These are phyloP conservation scores for Phytophthora palmivora DNA, from an alignment of 352 stramenopile species.

Conservation along the genomic window DNA sequence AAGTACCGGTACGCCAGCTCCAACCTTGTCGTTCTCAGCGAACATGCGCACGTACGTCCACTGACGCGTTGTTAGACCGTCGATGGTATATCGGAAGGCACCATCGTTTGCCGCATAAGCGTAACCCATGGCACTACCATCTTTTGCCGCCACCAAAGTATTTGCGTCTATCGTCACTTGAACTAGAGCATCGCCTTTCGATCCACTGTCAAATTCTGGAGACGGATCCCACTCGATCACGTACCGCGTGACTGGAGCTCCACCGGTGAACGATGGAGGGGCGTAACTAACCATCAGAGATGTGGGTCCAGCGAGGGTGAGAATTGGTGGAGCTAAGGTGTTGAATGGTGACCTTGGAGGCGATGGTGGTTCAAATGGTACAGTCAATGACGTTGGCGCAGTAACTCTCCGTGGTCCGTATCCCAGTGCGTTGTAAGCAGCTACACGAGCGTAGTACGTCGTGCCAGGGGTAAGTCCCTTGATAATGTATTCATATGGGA, in stretches of 20 bases:
- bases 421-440: slow-evolving; percentile 69
- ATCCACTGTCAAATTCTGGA: slow-evolving; percentile 76
- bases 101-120: slow-evolving; percentile 33
- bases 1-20: slow-evolving; percentile 44
- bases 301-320: slow-evolving; percentile 73
- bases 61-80: slow-evolving; percentile 48
- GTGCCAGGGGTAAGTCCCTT: slow-evolving; percentile 57
- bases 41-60: slow-evolving; percentile 80
- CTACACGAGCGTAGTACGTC: slow-evolving; percentile 78
- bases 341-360: slow-evolving; percentile 72
- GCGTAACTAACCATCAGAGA: slow-evolving; percentile 84
- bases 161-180: slow-evolving; percentile 40
- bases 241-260: slow-evolving; percentile 88
- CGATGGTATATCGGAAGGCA: slow-evolving; percentile 54
- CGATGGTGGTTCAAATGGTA: slow-evolving; percentile 72
- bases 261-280: slow-evolving; percentile 87
- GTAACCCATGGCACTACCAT: no score
- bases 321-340: slow-evolving; percentile 50
- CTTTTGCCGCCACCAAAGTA: slow-evolving; percentile 26
- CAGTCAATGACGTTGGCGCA: slow-evolving; percentile 58
- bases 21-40: slow-evolving; percentile 67
- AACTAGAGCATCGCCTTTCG: slow-evolving; percentile 58
- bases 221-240: slow-evolving; percentile 92
- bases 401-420: slow-evolving; percentile 66
- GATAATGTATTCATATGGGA: slow-evolving; percentile 66